Conservation (phyloP, 305 asterid genomes). For the Striga hermonthica region DNA sequence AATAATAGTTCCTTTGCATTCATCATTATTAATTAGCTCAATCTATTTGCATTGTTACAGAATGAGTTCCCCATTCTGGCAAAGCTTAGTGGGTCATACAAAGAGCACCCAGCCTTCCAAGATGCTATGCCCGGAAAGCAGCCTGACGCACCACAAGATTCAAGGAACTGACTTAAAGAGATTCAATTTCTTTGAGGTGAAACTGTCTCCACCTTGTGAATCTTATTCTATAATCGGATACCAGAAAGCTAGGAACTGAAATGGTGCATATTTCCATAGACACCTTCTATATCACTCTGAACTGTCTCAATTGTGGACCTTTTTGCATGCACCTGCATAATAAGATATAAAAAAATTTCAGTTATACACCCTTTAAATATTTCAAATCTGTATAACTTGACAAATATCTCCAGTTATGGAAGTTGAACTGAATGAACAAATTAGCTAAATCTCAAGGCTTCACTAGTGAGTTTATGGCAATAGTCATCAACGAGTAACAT, state of each 20-base stretch:
- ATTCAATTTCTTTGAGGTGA: slow-evolving; percentile 24
- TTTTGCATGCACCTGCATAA: slow-evolving; percentile 62
- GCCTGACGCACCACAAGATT: slow-evolving; percentile 68
- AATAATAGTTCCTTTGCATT: background rate
- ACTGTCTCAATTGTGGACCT: slow-evolving; percentile 41
- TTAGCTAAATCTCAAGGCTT: background rate
- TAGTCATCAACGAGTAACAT: background rate
- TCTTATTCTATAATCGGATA: slow-evolving; percentile 34
- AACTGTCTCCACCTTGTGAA: background rate
- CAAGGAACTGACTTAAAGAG: slow-evolving; percentile 35
- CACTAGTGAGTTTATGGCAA: background rate
- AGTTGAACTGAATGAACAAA: too few species aligned
- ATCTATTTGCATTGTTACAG: slow-evolving; percentile 36
- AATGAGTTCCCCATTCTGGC: slow-evolving; percentile 54
- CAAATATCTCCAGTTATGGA: too few species aligned
- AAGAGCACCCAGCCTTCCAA: slow-evolving; percentile 50
- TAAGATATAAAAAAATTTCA: background rate
- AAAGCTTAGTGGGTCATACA: slow-evolving; percentile 53
- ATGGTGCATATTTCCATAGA: slow-evolving; percentile 69
- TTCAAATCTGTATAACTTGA: background rate
- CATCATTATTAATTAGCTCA: too few species aligned
- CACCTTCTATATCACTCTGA: slow-evolving; percentile 52
- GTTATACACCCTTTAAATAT: background rate
- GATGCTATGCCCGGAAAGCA: slow-evolving; percentile 73
- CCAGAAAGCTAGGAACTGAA: slow-evolving; percentile 85